phyloP scores from a whole-genome alignment of 352 stramenopile genomes.

The Pythium phragmitis region DNA sequence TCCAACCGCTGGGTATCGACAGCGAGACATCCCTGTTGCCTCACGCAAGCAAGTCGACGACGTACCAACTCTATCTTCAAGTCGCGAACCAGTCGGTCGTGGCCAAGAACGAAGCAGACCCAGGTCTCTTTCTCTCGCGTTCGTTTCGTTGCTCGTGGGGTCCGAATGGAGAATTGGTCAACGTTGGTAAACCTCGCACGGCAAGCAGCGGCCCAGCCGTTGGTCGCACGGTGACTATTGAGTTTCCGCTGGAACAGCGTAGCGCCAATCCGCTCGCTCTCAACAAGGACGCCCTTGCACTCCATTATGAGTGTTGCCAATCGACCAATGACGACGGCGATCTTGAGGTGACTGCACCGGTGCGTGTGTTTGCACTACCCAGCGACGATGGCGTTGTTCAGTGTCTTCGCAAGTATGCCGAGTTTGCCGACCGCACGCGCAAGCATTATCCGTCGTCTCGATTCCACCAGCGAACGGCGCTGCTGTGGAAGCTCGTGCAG shows the following conservation, averaged over 20 bases:
- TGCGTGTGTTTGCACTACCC: conserved; percentile 47
- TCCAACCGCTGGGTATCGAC: conserved; percentile 43
- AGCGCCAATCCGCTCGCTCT: conserved; percentile 21
- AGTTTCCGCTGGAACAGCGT: conserved; percentile 19
- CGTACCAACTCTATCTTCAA: conserved; percentile 67
- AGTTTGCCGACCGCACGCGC: conserved; percentile 34
- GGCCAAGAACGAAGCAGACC: conserved; percentile 57
- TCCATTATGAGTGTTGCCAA: conserved; percentile 55
- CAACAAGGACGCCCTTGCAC: conserved; percentile 50
- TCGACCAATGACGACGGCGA: conserved; percentile 18
- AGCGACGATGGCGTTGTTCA: conserved; percentile 46
- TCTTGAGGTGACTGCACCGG: conserved; percentile 3
- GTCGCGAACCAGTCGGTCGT: conserved; percentile 32
- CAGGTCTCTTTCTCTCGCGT: conserved; percentile 70
- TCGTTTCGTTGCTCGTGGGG: conserved; percentile 85
- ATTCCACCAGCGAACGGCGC: conserved; percentile 21
- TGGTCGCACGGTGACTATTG: conserved; percentile 19
- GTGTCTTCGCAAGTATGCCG: conserved; percentile 64
- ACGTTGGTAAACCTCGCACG: conserved; percentile 31
- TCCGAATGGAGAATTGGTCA: conserved; percentile 71
- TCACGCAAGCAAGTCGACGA: conserved; percentile 46
- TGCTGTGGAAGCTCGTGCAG: conserved; percentile 74
- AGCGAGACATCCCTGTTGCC: conserved; percentile 29
- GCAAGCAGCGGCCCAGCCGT: conserved; percentile 1
- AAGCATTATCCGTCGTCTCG: conserved; percentile 27